Base-by-base conservation (phyloP, 257 asterid genomes). In the Solanum pennellii region DNA sequence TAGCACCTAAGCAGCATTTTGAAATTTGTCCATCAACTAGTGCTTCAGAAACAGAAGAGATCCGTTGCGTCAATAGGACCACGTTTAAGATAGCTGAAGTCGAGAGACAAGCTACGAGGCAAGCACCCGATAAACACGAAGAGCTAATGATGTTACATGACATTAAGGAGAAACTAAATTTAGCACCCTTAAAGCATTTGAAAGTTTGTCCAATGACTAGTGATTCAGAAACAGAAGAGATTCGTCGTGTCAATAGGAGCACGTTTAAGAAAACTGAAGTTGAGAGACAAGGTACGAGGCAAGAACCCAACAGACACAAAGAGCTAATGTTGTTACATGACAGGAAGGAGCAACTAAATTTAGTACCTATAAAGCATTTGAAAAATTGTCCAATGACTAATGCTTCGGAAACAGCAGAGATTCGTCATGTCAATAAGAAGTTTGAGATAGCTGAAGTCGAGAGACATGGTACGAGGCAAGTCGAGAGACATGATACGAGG, bases 101-200 rank as follows among this genome's bases (percentile, higher is more conserved):
- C 77, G 94, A 86, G 84, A 88, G 90, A 82, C 79, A 35, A 41
- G 86, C 71, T 69, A 25, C 3, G 12, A 42, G 86, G 75, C 75
- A 73, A 62, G 84, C 44, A 14, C 39, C 90, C 15, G 68, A 42
- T 29, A 88, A 93, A 88, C 88, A 88, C 12, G 94, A 93, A 88
- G 95, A 91, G 89, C 41, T 94, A 85, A 91, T 85, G 85, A 89
- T 92, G 88, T 89, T 94, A 93, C 92, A 88, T 86, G 95, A 97
- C 91, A 95, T 95, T 76, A 91, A 84, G 83, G 94, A 90, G 89
- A 82, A 93, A 69, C 52, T 91, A 71, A 87, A 91, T 69, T 49
- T 96, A 86, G 91, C 60, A 65, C 92, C 94, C 42, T 42, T 88
- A 13, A 49, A 87, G 12, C 82, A 62, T 60, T 59, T 62, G 13